Conservation (phyloP, 2,329 filamentous ascomycete genomes). For the Aspergillus caelatus region DNA sequence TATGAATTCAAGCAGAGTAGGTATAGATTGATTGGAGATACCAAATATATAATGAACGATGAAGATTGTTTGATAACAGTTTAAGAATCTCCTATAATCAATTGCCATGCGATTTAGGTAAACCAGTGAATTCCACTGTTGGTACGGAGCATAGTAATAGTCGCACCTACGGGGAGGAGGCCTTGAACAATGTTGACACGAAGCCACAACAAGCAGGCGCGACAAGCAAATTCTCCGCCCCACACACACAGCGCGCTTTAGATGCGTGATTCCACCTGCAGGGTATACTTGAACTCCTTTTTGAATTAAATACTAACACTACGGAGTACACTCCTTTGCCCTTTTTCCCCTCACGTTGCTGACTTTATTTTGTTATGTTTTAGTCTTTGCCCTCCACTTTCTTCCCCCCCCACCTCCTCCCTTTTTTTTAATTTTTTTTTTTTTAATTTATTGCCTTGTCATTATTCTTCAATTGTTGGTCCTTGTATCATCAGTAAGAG, state of each 20-base stretch:
- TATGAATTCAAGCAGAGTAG: conserved; percentile 12
- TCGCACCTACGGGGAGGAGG: background rate
- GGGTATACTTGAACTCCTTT: background rate
- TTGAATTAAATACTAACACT: background rate
- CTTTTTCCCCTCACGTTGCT: background rate
- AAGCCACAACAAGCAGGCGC: conserved; percentile 36
- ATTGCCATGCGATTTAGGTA: conserved; percentile 10
- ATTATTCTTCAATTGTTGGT: background rate
- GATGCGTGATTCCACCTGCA: conserved; percentile 4
- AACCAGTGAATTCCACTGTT: conserved; percentile 1
- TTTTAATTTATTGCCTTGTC: background rate
- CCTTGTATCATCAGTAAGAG: background rate
- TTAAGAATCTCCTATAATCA: conserved; percentile 1
- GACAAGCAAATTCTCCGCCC: conserved; percentile 15
- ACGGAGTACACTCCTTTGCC: background rate
- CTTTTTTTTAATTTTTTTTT: too few relatives aligned
- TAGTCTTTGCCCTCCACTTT: background rate
- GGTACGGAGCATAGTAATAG: conserved; percentile 3
- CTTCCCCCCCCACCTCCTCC: too few relatives aligned
- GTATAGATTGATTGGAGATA: conserved; percentile 2
- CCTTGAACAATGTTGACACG: conserved; percentile 41
- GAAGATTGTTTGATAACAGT: background rate
- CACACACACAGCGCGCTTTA: conserved; percentile 15
- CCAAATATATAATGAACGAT: background rate
- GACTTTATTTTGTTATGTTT: background rate